Conservation (phyloP, 148 eudicot species). For the Nepenthes gracilis region DNA sequence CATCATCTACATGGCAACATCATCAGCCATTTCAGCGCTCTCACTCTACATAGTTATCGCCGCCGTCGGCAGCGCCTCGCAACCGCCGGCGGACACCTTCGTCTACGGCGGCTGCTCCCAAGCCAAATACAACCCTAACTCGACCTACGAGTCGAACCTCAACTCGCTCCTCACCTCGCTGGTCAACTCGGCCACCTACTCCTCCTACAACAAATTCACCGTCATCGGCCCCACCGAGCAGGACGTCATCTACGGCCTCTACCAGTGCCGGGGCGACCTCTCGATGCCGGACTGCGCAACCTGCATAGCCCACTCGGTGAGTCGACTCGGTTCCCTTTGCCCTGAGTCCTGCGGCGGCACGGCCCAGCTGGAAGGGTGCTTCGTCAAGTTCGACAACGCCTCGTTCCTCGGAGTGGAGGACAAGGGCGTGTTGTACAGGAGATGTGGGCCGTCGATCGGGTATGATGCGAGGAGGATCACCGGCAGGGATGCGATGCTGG, state of each 20-base stretch:
- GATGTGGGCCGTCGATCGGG: conserved; percentile 30
- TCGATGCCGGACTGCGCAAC: conserved; percentile 44
- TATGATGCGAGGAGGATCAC: conserved; percentile 5
- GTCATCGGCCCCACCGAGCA: conserved; percentile 19
- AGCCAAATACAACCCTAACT: conserved; percentile 22
- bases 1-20: too few species aligned
- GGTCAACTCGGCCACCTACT: conserved; percentile 49
- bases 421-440: conserved; percentile 32
- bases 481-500: conserved; percentile 32
- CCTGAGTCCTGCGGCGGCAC: conserved; percentile 28
- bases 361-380: conserved; percentile 42
- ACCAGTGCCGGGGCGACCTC: conserved; percentile 56
- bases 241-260: conserved; percentile 42
- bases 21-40: too few species aligned
- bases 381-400: conserved; percentile 35
- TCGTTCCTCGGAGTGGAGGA: conserved; percentile 41
- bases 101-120: conserved; percentile 48
- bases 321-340: conserved; percentile 22
- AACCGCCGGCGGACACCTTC: conserved; percentile 9
- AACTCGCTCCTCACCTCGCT: conserved; percentile 43
- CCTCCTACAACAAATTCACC: conserved; percentile 37
- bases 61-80: neutral
- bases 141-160: conserved; percentile 37
- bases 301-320: conserved; percentile 27
- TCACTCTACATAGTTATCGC: too few species aligned